phyloP scores from a whole-genome alignment of 768 basidiomycete genomes.

The Termitomyces heimii region DNA sequence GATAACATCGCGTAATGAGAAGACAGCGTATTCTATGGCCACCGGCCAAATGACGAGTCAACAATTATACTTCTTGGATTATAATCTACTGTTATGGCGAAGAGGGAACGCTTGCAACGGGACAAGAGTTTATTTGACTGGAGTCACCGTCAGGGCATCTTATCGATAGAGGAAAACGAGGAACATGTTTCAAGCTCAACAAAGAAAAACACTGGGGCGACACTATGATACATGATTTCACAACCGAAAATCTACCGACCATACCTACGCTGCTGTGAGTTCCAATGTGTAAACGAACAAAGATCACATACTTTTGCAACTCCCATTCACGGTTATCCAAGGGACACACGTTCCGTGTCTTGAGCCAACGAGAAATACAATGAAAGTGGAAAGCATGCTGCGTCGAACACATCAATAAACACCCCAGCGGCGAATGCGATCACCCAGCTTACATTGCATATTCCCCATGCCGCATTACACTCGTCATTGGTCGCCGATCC shows the following conservation, averaged over 20 bases:
- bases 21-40: background rate
- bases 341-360: constrained; percentile 94
- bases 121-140: background rate
- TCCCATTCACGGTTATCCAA: constrained; percentile 97
- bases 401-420: background rate
- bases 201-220: background rate
- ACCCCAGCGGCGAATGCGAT: background rate
- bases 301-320: constrained; percentile 86
- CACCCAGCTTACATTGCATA: constrained; percentile 75
- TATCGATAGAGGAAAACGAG: background rate
- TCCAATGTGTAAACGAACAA: background rate
- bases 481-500: constrained; percentile 95
- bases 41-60: background rate
- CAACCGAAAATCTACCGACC: constrained; percentile 7
- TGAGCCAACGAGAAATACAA: constrained; percentile 98
- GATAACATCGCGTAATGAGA: no score
- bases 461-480: constrained; percentile 98
- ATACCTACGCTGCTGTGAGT: constrained; percentile 4
- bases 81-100: background rate
- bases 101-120: background rate
- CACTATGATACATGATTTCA: background rate
- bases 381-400: constrained; percentile 99
- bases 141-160: no score
- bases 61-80: background rate
- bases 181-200: background rate